Conservation (phyloP, 202 grass and related monocot genomes). For the Cymbopogon flexuosus region DNA sequence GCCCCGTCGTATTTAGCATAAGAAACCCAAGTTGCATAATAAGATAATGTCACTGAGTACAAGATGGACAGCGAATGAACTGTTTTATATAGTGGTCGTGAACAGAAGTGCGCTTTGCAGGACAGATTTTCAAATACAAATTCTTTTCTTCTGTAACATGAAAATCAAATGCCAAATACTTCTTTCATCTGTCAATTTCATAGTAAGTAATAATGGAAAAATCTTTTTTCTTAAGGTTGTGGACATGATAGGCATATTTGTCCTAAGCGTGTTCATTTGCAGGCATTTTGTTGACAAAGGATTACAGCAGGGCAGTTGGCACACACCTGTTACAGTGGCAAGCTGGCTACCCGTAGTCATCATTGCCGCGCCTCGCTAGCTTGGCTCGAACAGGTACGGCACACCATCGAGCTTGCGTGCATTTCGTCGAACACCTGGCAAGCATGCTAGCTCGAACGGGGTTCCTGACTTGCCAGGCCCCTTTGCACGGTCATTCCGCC, state of each 20-base stretch:
- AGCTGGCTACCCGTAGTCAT: neutral
- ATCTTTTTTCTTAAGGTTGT: neutral
- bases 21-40: constrained; percentile 11
- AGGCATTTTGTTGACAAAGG: neutral
- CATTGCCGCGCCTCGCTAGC: neutral
- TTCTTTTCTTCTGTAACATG: no score
- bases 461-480: no score
- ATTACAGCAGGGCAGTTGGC: neutral
- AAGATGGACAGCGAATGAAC: neutral
- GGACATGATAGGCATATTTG: neutral
- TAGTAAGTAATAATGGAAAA: neutral
- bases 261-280: neutral
- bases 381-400: no score
- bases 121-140: neutral
- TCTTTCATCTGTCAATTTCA: neutral
- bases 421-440: no score
- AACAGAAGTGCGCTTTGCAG: neutral
- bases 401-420: no score
- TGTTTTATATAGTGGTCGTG: neutral
- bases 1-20: neutral
- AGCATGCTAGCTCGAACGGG: no score
- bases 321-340: constrained; percentile 3
- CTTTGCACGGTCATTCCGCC: no score
- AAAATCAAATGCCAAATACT: neutral
- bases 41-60: neutral